These are phyloP conservation scores for Volvariella volvacea DNA, from an alignment of 1,284 basidiomycete species.

Conservation along the genomic window DNA sequence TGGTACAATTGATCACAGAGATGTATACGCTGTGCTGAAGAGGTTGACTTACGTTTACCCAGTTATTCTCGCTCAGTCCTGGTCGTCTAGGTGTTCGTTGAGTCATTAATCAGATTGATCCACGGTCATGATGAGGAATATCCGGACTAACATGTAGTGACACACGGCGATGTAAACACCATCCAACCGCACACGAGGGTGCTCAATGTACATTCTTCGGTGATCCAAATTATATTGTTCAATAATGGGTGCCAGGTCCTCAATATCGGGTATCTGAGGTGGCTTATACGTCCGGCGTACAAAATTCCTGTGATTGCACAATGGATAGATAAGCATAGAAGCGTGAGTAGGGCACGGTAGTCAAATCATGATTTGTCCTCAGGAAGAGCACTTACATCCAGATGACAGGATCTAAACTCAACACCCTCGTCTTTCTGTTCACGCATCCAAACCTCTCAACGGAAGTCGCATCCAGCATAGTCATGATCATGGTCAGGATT, in stretches of 20 bases:
- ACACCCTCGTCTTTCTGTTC: slow-evolving; percentile 64
- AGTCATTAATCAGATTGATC: slow-evolving; percentile 6
- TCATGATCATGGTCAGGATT: slow-evolving; percentile 63
- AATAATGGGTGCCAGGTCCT: slow-evolving; percentile 41
- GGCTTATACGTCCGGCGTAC: slow-evolving; percentile 59
- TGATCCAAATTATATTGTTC: slow-evolving; percentile 55
- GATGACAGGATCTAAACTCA: slow-evolving; percentile 60
- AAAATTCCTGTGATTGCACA: slow-evolving; percentile 35
- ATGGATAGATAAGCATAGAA: not conserved
- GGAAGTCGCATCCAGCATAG: slow-evolving; percentile 52
- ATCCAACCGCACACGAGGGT: slow-evolving; percentile 77
- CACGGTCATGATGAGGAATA: slow-evolving; percentile 1
- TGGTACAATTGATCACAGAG: slow-evolving; percentile 18
- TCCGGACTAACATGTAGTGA: slow-evolving; percentile 63
- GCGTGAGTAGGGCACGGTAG: no score
- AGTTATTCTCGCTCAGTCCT: slow-evolving; percentile 74
- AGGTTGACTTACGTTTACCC: slow-evolving; percentile 65
- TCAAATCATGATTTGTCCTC: slow-evolving; percentile 5
- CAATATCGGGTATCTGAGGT: slow-evolving; percentile 56
- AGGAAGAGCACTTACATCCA: slow-evolving; percentile 76
- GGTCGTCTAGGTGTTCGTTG: slow-evolving; percentile 43
- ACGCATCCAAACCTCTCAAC: slow-evolving; percentile 73
- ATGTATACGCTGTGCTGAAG: slow-evolving; percentile 3
- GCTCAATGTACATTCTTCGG: slow-evolving; percentile 72
- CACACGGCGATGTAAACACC: slow-evolving; percentile 89